phyloP scores from a whole-genome alignment of 768 basidiomycete species.

The Russula sp. region DNA sequence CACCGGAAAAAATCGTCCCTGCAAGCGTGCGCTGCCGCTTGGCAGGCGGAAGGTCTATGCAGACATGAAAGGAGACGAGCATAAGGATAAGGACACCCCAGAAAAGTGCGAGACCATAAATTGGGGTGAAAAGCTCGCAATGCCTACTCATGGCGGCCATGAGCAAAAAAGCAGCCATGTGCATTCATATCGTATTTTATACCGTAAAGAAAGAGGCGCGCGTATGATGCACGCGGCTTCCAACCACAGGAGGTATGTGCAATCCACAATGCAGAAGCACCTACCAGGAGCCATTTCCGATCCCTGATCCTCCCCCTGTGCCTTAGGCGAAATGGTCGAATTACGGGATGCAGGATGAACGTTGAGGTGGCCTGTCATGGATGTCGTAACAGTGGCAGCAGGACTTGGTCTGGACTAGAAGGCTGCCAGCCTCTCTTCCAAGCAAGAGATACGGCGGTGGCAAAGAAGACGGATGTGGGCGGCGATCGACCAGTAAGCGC shows the following conservation, averaged over 20 bases:
- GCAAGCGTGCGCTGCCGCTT: slow-evolving; percentile 81
- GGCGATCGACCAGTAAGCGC: slow-evolving; percentile 15
- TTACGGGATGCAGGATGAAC: slow-evolving; percentile 62
- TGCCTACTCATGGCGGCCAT: slow-evolving; percentile 31
- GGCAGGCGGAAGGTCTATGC: slow-evolving; percentile 66
- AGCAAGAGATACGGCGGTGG: slow-evolving; percentile 45
- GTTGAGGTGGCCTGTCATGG: slow-evolving; percentile 63
- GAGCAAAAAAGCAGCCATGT: slow-evolving; percentile 29
- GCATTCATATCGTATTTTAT: slow-evolving; percentile 2
- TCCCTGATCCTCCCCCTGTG: slow-evolving; percentile 38
- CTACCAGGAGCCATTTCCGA: slow-evolving; percentile 47
- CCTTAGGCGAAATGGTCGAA: slow-evolving; percentile 34
- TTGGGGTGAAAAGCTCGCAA: slow-evolving; percentile 39
- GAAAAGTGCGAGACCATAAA: slow-evolving; percentile 41
- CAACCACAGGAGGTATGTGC: neutral
- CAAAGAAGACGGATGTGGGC: slow-evolving; percentile 37
- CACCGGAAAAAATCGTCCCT: slow-evolving; percentile 79
- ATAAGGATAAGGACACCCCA: slow-evolving; percentile 30
- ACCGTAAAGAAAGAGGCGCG: neutral
- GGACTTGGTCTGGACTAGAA: slow-evolving; percentile 51
- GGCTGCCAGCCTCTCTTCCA: slow-evolving; percentile 77
- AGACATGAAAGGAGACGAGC: slow-evolving; percentile 36
- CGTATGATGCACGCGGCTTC: slow-evolving; percentile 11
- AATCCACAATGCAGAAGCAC: slow-evolving; percentile 25
- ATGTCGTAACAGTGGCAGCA: slow-evolving; percentile 51